Evolutionary conservation across 169 alveolate species (phyloP).

Genomic region (Theileria parva): DNA sequence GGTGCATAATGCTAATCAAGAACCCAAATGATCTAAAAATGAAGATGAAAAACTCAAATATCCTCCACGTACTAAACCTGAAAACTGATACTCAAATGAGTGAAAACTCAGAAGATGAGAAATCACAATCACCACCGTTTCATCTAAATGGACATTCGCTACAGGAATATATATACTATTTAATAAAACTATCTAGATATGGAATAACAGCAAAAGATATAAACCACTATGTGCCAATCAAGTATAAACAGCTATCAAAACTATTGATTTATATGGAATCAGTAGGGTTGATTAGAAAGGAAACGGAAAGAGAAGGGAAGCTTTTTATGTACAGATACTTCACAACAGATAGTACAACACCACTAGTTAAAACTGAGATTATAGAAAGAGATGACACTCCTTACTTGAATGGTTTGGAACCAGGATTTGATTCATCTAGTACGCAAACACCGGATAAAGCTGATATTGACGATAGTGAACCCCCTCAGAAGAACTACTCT

Average conservation of each 20-base stretch:
- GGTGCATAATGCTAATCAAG: conserved; percentile 39
- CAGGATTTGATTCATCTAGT: neutral
- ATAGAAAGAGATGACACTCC: neutral
- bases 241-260: conserved; percentile 30
- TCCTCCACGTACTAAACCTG: neutral
- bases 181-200: conserved; percentile 16
- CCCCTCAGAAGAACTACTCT: neutral
- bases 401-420: neutral
- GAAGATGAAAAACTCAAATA: neutral
- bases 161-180: conserved; percentile 38
- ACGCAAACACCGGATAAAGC: neutral
- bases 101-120: neutral
- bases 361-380: neutral
- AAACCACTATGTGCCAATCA: conserved; percentile 9
- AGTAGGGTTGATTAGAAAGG: conserved; percentile 12
- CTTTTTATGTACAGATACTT: conserved; percentile 34
- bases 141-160: conserved; percentile 41
- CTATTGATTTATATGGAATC: conserved; percentile 9
- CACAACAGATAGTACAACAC: conserved; percentile 2
- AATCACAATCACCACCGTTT: neutral
- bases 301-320: conserved; percentile 52
- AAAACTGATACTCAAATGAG: neutral
- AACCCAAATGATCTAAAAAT: neutral
- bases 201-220: conserved; percentile 44
- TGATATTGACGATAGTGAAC: neutral